Base-by-base conservation (phyloP, 352 stramenopile genomes). In the Phytophthora tubulina region DNA sequence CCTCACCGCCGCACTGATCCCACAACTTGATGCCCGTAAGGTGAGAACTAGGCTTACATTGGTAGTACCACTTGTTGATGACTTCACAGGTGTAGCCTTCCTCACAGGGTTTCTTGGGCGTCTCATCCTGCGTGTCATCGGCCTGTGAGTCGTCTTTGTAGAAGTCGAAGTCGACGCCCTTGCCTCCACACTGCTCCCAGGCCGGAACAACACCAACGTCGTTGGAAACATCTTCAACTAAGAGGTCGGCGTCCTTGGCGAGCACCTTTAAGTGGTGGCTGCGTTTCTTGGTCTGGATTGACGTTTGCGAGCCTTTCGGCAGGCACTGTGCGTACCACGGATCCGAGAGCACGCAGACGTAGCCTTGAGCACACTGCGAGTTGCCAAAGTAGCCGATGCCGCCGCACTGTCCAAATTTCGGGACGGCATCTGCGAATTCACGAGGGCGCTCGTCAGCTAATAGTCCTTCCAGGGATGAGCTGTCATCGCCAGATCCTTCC, bases 261-360 rank as follows among this genome's bases (percentile, higher is more conserved):
- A 46, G 53, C 32, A 36, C 4, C 31, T 72, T 75, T 6, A 45
- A 58, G 17, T 5, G 53, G 32, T 65, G 45, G 1, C 11, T 45
- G 27, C 39, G 41, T 44, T 72, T 67, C 49, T 60, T 65, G 4
- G 27, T 65, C 6, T 51, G 44, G 6, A 53, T n/a, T 13, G 35
- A 54, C 1, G 51, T 49, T 14, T 53, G 33, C 3, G 27, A 32
- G 36, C 45, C 53, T 54, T 50, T 66, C 2, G 80, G 78, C 0
- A 85, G 65, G 49, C 80, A 88, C 46, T 84, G 80, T 4, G 76
- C 73, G 51, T 79, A 88, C 78, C 80, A 87, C n/a, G 71, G 62
- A 15, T 80, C 63, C 7, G 65, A 63, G 17, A 56, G 46, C 31
- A 72, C 57, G 64, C 80, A 87, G 32, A 68, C 59, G 39, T 67